Percentiles rank a stretch among this genome's conserved stretches.
Evolutionary conservation across 2,329 filamentous ascomycete species (phyloP).

Genomic region (Cladophialophora exuberans): DNA sequence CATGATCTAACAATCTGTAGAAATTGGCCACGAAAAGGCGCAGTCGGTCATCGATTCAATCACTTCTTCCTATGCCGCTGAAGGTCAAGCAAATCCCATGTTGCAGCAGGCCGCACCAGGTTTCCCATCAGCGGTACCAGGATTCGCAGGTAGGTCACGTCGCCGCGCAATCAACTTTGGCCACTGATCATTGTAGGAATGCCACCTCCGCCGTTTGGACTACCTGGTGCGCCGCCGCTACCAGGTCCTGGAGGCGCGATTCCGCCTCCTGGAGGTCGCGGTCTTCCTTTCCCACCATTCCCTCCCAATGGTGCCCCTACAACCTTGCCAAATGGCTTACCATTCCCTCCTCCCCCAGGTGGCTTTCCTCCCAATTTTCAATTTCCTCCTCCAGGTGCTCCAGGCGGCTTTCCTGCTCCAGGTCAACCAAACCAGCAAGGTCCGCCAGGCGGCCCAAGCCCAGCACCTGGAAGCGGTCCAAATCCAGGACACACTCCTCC

Average conservation of each 20-base stretch:
- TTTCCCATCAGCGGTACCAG: constrained; percentile 59
- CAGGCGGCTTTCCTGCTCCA: constrained; percentile 41
- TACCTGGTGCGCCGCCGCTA: constrained; percentile 45
- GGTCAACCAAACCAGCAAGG: constrained; percentile 32
- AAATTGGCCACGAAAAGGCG: constrained; percentile 98
- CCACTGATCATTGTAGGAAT: constrained; percentile 37
- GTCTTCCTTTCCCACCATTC: constrained; percentile 54
- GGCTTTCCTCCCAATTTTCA: constrained; percentile 59
- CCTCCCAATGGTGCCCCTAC: constrained; percentile 52
- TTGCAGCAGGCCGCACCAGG: constrained; percentile 61
- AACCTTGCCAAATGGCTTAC: constrained; percentile 46
- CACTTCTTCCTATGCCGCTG: constrained; percentile 90
- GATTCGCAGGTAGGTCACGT: constrained; percentile 60
- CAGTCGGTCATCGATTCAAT: constrained; percentile 98
- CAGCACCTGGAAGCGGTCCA: constrained; percentile 32
- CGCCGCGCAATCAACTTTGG: background rate
- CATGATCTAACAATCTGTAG: constrained; percentile 48
- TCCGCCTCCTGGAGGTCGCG: constrained; percentile 60
- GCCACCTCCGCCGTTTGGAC: constrained; percentile 63
- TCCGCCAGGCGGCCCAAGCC: constrained; percentile 34
- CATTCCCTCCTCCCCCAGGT: constrained; percentile 48
- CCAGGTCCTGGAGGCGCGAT: constrained; percentile 42
- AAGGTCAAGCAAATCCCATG: constrained; percentile 91
- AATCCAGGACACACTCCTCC: constrained; percentile 32
- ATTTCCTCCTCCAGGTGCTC: constrained; percentile 43